Base-by-base conservation (phyloP, 352 stramenopile genomes). In the Phytophthora fragariaefolia region DNA sequence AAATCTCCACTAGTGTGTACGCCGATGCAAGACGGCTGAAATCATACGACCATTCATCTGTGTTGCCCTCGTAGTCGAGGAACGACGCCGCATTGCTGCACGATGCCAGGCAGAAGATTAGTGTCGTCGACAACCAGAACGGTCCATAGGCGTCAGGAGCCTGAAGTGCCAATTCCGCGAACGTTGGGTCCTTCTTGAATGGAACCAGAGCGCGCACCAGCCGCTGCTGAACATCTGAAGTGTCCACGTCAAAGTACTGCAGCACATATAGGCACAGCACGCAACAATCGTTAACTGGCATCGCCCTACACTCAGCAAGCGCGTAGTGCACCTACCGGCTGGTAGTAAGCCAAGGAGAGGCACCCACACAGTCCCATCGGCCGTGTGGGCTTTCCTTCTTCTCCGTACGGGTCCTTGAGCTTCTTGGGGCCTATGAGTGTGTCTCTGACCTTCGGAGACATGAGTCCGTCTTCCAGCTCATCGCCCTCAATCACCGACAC, bases 211-310 rank as follows among this genome's bases (percentile, higher is more conserved):
- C 85, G 32, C 83, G 82, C 46, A 85, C 73, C 26, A 96, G 55
- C 36, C 88, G 88, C 58, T 87, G 76, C 55, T 94, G 86, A 38
- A 96, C 83, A 65, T 96, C 86, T 27, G 59, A 59, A 18, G 88
- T 96, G 68, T 96, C 88, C 1, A 96, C 88, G 51, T 96, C 85
- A 62, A 96, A 96, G 49, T 92, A 95, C 88, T 96, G 49, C 17
- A 63, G 34, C 22, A n/a, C 42, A 53, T 2, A 43, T 13, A 38
- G 34, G 17, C 6, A 59, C 17, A 62, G 42, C n/a, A 27, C 10
- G 56, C 43, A 58, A 20, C 5, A 30, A 30, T 17, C 26, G 6
- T 15, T 49, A 38, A 32, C 13, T 22, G 34, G 3, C 52, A 32
- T 28, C 13, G 48, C 18, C 1, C 6, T 13, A 43, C 23, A 49